Percentiles rank a stretch among this genome's conserved stretches.
Conservation (phyloP, 805 yeast genomes). For the Alloascoidea africana region DNA sequence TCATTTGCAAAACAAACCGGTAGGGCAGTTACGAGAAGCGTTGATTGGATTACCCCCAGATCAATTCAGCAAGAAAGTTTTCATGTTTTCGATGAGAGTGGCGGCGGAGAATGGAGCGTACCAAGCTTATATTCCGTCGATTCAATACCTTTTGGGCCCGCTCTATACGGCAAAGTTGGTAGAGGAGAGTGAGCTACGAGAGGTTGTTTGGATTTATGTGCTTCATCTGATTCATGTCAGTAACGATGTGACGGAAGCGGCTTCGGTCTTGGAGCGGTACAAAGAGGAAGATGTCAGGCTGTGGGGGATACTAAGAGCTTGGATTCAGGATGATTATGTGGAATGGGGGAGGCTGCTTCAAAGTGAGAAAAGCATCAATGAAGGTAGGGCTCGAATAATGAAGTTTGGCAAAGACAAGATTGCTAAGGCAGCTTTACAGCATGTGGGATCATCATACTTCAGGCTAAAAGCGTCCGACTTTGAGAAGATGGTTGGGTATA, state of each 20-base stretch:
- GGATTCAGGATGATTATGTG: not conserved
- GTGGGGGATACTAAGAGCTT: not conserved
- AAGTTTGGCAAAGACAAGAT: not conserved
- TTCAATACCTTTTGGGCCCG: not conserved
- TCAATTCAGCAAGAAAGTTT: not conserved
- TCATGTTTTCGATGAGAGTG: not conserved
- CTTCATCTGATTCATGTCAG: not conserved
- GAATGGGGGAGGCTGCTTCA: not conserved
- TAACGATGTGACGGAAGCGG: not conserved
- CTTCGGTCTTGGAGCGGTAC: not conserved
- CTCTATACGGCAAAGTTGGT: not conserved
- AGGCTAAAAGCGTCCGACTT: not conserved
- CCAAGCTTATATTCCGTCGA: not conserved
- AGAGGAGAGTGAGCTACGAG: not conserved
- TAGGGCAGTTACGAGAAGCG: not conserved
- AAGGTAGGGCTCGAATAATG: not conserved
- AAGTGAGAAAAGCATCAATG: not conserved
- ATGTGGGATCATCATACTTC: not conserved
- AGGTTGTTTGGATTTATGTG: not conserved
- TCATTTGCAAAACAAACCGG: too few species aligned
- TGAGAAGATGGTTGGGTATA: not conserved
- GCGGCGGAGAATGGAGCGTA: not conserved
- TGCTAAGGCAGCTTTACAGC: not conserved
- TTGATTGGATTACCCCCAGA: not conserved
- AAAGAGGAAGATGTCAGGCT: conserved; percentile 1